Conservation (phyloP, 208 protist genomes). For the Leishmania lainsoni region DNA sequence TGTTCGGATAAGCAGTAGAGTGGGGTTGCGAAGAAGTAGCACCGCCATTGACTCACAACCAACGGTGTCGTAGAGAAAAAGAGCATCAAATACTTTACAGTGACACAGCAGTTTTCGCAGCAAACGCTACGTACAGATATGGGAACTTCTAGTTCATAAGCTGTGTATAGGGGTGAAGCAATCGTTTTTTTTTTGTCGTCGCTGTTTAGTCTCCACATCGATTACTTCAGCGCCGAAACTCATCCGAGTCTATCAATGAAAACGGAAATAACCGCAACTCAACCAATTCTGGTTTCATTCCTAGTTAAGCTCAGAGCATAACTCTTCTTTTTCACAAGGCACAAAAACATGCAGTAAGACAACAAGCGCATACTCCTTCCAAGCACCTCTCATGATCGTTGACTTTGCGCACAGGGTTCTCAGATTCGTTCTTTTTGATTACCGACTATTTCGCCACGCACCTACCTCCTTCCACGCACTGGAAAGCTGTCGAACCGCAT, state of each 20-base stretch:
- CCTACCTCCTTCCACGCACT: not conserved
- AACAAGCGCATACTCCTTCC: not conserved
- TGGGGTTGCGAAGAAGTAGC: not conserved
- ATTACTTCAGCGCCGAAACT: not conserved
- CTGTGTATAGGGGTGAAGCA: too few species aligned
- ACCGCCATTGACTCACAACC: not conserved
- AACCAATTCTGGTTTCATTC: not conserved
- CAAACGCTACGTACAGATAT: not conserved
- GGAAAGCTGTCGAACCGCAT: not conserved
- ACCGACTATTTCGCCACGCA: constrained; percentile 10
- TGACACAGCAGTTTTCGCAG: not conserved
- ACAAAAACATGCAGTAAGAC: not conserved
- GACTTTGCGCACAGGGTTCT: not conserved
- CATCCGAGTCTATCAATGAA: not conserved
- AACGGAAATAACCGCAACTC: not conserved
- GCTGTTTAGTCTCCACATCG: not conserved
- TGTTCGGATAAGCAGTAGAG: not conserved
- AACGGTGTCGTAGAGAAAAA: not conserved
- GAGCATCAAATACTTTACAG: not conserved
- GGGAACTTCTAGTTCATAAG: not conserved
- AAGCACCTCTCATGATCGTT: not conserved
- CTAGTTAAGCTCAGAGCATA: not conserved
- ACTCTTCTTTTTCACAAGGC: not conserved
- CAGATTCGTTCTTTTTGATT: not conserved
- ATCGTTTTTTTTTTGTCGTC: constrained; percentile 10